Evolutionary conservation across 2,329 filamentous ascomycete genomes (phyloP).

Genomic region (Beauveria caledonica): DNA sequence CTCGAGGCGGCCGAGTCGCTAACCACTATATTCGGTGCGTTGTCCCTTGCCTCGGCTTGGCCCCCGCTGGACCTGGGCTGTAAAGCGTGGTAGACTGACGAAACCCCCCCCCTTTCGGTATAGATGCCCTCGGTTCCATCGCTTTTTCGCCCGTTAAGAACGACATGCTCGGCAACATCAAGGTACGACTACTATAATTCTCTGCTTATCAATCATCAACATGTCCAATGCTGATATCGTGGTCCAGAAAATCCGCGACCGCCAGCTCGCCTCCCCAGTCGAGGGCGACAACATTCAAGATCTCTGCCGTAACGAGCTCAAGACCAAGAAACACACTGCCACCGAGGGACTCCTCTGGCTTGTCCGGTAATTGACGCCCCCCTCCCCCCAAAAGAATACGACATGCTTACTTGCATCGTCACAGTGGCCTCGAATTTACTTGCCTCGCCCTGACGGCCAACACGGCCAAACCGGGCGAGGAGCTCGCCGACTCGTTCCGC

Average conservation of each 20-base stretch:
- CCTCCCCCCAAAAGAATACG: too few species aligned
- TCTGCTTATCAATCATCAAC: neutral
- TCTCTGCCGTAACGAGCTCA: constrained; percentile 79
- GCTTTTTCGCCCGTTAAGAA: constrained; percentile 87
- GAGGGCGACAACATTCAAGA: constrained; percentile 81
- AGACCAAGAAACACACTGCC: constrained; percentile 79
- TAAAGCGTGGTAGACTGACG: neutral
- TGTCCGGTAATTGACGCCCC: constrained; percentile 50
- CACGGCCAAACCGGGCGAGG: constrained; percentile 56
- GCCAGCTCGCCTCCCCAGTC: constrained; percentile 67
- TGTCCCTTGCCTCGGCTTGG: neutral
- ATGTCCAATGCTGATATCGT: neutral
- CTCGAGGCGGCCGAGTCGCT: constrained; percentile 84
- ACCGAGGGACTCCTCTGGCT: constrained; percentile 90
- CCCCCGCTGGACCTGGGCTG: too few species aligned
- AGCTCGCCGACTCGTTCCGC: constrained; percentile 83
- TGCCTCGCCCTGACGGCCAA: constrained; percentile 75
- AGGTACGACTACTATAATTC: constrained; percentile 43
- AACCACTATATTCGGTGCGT: constrained; percentile 73
- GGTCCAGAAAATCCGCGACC: constrained; percentile 75
- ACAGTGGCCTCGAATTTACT: constrained; percentile 88
- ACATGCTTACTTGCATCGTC: too few species aligned
- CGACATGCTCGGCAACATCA: constrained; percentile 87
- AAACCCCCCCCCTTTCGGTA: neutral
- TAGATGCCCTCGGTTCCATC: constrained; percentile 57